Conservation (phyloP, 257 asterid genomes). For the Haberlea rhodopensis region DNA sequence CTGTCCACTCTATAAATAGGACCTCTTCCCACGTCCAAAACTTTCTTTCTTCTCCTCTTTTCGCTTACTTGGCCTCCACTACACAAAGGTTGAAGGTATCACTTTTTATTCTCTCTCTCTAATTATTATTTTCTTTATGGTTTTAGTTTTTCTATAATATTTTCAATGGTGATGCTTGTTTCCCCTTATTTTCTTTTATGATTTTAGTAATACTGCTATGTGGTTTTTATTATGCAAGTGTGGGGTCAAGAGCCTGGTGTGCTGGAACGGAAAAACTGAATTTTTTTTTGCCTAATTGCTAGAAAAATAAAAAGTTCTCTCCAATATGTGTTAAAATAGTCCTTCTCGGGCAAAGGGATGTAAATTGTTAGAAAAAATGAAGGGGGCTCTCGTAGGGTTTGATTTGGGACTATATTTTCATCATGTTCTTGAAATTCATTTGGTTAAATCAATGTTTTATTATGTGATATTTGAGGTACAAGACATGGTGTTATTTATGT, state of each 20-base stretch:
- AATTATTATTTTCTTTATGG: not conserved
- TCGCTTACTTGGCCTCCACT: constrained; percentile 16
- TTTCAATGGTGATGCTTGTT: not conserved
- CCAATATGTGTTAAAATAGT: not conserved
- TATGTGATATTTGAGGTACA: constrained; percentile 3
- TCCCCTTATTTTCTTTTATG: not conserved
- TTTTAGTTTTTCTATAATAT: too few species aligned
- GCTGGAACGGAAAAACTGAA: too few species aligned
- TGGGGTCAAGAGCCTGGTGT: not conserved
- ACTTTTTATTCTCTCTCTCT: not conserved
- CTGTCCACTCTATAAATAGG: constrained; percentile 33
- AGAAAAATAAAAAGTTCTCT: too few species aligned
- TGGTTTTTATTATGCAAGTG: not conserved
- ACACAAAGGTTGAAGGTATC: constrained; percentile 29
- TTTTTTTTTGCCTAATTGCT: constrained; percentile 6
- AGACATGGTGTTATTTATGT: not conserved
- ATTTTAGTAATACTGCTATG: not conserved
- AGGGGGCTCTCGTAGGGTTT: constrained; percentile 23
- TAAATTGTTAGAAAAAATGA: constrained; percentile 18
- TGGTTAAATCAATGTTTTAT: not conserved
- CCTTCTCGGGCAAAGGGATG: constrained; percentile 23
- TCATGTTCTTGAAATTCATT: not conserved
- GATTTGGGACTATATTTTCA: not conserved
- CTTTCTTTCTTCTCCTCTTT: constrained; percentile 37
- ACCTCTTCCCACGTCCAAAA: constrained; percentile 4